These are phyloP conservation scores for Malassezia pachydermatis DNA, from an alignment of 1,284 basidiomycete species.

Conservation along the genomic window DNA sequence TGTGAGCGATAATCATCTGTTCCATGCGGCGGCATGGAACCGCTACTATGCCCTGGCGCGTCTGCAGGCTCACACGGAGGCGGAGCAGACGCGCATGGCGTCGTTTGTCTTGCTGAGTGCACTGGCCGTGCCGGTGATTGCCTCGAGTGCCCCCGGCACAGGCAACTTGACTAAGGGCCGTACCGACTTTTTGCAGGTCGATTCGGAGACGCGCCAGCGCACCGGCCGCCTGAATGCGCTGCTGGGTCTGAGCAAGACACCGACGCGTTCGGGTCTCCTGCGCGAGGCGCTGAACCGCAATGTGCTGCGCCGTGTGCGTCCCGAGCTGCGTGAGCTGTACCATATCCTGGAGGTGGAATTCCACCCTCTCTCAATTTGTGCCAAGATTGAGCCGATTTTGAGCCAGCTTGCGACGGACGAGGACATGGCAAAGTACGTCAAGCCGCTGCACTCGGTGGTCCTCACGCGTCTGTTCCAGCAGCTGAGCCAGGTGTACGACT, in stretches of 20 bases:
- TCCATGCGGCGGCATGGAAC: conserved; percentile 94
- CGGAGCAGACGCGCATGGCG: conserved; percentile 71
- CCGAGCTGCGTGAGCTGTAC: conserved; percentile 72
- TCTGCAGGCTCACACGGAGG: conserved; percentile 51
- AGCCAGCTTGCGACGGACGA: conserved; percentile 47
- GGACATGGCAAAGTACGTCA: conserved; percentile 58
- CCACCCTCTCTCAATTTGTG: conserved; percentile 81
- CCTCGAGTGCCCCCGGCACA: conserved; percentile 51
- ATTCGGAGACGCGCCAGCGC: conserved; percentile 53
- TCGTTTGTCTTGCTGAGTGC: conserved; percentile 86
- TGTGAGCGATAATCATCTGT: conserved; percentile 75
- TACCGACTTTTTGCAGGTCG: conserved; percentile 57
- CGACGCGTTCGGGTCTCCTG: conserved; percentile 74
- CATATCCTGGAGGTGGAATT: conserved; percentile 86
- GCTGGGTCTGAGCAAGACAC: conserved; percentile 72
- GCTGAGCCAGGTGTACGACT: conserved; percentile 85
- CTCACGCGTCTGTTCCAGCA: conserved; percentile 87
- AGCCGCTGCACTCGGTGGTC: conserved; percentile 80
- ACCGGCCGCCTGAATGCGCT: conserved; percentile 71
- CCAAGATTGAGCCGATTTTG: conserved; percentile 72
- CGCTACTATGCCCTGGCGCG: conserved; percentile 56
- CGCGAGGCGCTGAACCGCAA: conserved; percentile 57
- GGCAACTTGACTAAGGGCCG: conserved; percentile 54
- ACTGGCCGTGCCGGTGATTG: conserved; percentile 81
- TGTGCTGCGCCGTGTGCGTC: conserved; percentile 68